phyloP scores from a whole-genome alignment of 2,329 filamentous ascomycete genomes.

The Pseudogymnoascus sp. region DNA sequence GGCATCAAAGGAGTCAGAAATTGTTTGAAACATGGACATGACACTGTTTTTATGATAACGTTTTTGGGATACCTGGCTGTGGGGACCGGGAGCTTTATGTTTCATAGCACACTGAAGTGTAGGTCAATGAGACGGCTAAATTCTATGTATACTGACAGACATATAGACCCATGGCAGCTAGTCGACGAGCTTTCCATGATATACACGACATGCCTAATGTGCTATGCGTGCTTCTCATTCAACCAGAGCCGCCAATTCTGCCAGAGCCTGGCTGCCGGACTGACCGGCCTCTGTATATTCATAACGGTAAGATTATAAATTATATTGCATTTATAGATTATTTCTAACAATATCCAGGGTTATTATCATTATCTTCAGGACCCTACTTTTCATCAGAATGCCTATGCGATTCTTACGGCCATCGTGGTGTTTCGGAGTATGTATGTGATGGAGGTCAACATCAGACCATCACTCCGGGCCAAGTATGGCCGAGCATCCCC shows the following conservation, averaged over 20 bases:
- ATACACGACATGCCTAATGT: slow-evolving; percentile 64
- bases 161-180: slow-evolving; percentile 60
- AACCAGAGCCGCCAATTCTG: slow-evolving; percentile 41
- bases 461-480: slow-evolving; percentile 45
- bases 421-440: slow-evolving; percentile 57
- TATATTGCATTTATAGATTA: not conserved
- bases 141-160: not conserved
- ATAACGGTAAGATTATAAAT: slow-evolving; percentile 42
- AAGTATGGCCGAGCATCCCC: slow-evolving; percentile 35
- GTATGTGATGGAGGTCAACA: slow-evolving; percentile 61
- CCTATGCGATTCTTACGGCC: slow-evolving; percentile 60
- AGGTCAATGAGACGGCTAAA: slow-evolving; percentile 15
- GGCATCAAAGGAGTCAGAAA: slow-evolving; percentile 68
- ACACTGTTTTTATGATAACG: slow-evolving; percentile 64
- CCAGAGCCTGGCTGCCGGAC: slow-evolving; percentile 42
- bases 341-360: slow-evolving; percentile 23
- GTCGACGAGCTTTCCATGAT: slow-evolving; percentile 67
- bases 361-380: slow-evolving; percentile 72
- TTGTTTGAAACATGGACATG: slow-evolving; percentile 66
- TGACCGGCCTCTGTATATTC: slow-evolving; percentile 46
- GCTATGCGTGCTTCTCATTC: slow-evolving; percentile 62
- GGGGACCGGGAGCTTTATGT: slow-evolving; percentile 33
- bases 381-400: slow-evolving; percentile 64
- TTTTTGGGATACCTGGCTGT: slow-evolving; percentile 40
- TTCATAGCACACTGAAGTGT: slow-evolving; percentile 37